A percentile compares a stretch with the other conserved stretches of the same genome.
Conservation (phyloP, 768 basidiomycete genomes). For the Leccinum aurantiacum region DNA sequence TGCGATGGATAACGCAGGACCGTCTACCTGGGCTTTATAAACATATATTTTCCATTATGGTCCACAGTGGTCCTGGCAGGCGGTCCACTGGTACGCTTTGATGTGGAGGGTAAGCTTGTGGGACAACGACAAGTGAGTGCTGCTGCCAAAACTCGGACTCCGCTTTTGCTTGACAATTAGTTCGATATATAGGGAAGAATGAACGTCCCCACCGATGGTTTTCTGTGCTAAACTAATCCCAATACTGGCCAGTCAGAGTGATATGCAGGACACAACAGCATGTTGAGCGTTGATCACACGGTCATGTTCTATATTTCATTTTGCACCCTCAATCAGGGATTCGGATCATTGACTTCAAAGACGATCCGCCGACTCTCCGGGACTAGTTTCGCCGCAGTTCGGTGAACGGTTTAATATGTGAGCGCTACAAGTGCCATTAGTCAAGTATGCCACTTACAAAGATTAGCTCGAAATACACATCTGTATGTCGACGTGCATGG, state of each 20-base stretch:
- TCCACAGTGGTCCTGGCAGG: neutral
- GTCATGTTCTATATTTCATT: too few relatives aligned
- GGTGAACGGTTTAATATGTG: too few relatives aligned
- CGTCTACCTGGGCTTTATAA: constrained; percentile 5
- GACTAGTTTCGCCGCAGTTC: neutral
- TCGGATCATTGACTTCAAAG: neutral
- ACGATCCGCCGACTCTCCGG: neutral
- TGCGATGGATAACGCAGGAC: too few relatives aligned
- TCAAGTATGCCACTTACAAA: too few relatives aligned
- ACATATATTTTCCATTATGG: constrained; percentile 4
- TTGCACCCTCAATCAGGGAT: too few relatives aligned
- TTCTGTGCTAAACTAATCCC: neutral
- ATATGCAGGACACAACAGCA: neutral
- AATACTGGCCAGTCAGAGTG: neutral
- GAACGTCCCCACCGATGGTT: neutral
- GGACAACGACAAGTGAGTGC: neutral
- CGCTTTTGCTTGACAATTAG: neutral
- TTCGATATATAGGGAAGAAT: neutral
- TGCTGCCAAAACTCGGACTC: neutral
- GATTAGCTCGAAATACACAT: too few relatives aligned
- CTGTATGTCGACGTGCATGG: too few relatives aligned
- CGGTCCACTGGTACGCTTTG: neutral
- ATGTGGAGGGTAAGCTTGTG: neutral
- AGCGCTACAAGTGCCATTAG: too few relatives aligned
- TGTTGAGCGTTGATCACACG: neutral